Evolutionary conservation across 495 filamentous ascomycete genomes (phyloP), one percentile per base, ranked within the genome.

Genomic region (Penicillium bovifimosum): DNA sequence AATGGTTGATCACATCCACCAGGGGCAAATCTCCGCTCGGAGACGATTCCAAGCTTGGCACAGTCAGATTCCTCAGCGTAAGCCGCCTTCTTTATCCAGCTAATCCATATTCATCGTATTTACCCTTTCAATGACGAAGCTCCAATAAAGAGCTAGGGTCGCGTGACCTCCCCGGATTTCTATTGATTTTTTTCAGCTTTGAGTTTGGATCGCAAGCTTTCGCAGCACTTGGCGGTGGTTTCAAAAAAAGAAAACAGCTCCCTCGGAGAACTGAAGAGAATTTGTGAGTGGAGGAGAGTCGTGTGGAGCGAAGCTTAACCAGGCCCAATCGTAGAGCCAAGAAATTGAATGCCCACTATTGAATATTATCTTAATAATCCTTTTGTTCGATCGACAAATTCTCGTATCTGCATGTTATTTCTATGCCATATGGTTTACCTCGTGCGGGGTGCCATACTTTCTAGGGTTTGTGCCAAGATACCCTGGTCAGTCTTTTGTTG

Each of bases 281-380:
- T 14, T 40, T 9, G 17, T 6, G 52, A 17, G 20, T 35, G 33
- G 42, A 27, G 46, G 8, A 9, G 5, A 14, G 9, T 6, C 9
- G 10, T 27, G 53, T 52, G 54, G 42, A 33, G 29, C 26, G 33
- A 56, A 60, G 53, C 60, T 56, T 58, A 47, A 52, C 16, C 36
- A 0, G 46, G 26, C 16, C 60, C 60, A 61, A 52, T 61, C 11
- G 42, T 3, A 41, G 18, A 24, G 28, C 47, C 42, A 39, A 41
- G 33, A 53, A 6, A 38, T 33, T 41, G 42, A 46, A 50, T 26
- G 27, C 46, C 48, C 50, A 49, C 51, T 45, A 24, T 38, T 47
- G 41, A 47, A 47, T 54, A 53, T 55, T 56, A 42, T n/a, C 28
- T 53, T 38, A 46, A 48, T 57, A 40, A 52, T 52, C 33, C 34